Base-by-base conservation (phyloP, 78 protist species). In the Dictyostelium firmibasis region DNA sequence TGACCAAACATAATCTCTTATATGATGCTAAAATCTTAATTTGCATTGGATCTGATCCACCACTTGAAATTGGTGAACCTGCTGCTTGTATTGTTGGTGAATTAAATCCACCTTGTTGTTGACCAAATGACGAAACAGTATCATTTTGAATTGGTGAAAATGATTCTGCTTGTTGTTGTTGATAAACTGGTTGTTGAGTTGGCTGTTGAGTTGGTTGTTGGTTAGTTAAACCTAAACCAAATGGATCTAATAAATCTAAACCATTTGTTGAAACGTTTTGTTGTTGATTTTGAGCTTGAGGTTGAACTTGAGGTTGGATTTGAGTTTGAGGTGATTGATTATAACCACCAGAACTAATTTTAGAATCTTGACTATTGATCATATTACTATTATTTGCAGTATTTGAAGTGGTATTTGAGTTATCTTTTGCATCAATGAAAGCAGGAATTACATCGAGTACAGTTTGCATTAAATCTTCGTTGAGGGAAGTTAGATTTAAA, bases 381-480 rank as follows among this genome's bases (percentile, higher is more conserved):
- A 31, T 47, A 33, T 72, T 27, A 16, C 83, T 27, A 35, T 72
- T 41, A 29, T 27, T 27, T 31, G 25, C 25, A 31, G 36, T 33
- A 13, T 27, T 72, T 0, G 35, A 81, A 31, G 41, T 74, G 23
- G 36, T 75, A 57, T 62, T 85, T 72, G 23, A 47, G 35, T 29
- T 74, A 57, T 81, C 79, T 27, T 38, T 70, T 44, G 64, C 57
- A 50, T 93, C 96, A 0, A 64, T 20, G 47, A 81, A 94, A 20
- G 97, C 95, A 25, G 93, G 92, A 43, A 94, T 94, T 35, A 87
- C 94, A 81, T 94, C 92, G 29, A 87, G 72, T 0, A 94, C 94
- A 36, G 92, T 83, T 75, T 88, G 95, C 97, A 95, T 91, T 62
- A 95, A 60, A 23, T 95, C 97, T 69, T 83, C 97, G 14, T 91